A percentile compares a stretch with the other conserved stretches of the same genome.
Evolutionary conservation across 306 rosid genomes (phyloP).

Genomic region (Malus fusca): DNA sequence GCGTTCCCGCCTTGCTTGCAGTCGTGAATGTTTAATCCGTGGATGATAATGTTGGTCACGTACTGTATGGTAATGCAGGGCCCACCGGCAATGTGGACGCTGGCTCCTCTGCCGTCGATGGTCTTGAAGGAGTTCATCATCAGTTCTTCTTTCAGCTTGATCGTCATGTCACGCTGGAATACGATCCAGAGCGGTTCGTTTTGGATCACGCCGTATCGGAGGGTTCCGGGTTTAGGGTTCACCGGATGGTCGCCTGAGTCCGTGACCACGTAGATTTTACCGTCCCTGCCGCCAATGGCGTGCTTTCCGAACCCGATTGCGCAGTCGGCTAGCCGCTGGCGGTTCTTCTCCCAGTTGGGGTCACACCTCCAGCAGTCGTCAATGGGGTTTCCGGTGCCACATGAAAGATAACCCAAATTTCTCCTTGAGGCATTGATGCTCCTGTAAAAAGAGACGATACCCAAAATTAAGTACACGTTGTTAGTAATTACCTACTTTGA

Average conservation of each 20-base stretch:
- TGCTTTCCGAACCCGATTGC: slow-evolving; percentile 76
- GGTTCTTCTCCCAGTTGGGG: slow-evolving; percentile 63
- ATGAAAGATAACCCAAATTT: slow-evolving; percentile 59
- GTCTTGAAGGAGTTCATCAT: slow-evolving; percentile 85
- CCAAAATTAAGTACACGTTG: not conserved
- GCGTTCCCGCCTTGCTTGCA: slow-evolving; percentile 77
- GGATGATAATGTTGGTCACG: slow-evolving; percentile 70
- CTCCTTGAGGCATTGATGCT: slow-evolving; percentile 66
- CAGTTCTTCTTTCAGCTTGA: slow-evolving; percentile 58
- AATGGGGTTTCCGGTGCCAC: slow-evolving; percentile 70
- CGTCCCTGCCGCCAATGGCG: slow-evolving; percentile 82
- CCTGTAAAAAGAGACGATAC: slow-evolving; percentile 24
- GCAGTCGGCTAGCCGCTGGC: slow-evolving; percentile 67
- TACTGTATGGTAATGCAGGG: slow-evolving; percentile 87
- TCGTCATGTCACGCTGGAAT: slow-evolving; percentile 69
- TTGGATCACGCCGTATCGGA: slow-evolving; percentile 70
- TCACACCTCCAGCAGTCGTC: slow-evolving; percentile 98
- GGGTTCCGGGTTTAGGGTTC: slow-evolving; percentile 72
- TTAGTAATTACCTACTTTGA: not conserved
- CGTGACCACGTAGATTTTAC: slow-evolving; percentile 64
- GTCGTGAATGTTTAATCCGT: slow-evolving; percentile 77
- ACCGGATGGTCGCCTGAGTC: slow-evolving; percentile 64
- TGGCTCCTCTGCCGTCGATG: slow-evolving; percentile 75
- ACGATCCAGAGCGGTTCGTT: slow-evolving; percentile 75
- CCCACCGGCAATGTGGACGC: slow-evolving; percentile 84